Conservation (phyloP, 177 flowering plant species). For the Vitis hybrid region DNA sequence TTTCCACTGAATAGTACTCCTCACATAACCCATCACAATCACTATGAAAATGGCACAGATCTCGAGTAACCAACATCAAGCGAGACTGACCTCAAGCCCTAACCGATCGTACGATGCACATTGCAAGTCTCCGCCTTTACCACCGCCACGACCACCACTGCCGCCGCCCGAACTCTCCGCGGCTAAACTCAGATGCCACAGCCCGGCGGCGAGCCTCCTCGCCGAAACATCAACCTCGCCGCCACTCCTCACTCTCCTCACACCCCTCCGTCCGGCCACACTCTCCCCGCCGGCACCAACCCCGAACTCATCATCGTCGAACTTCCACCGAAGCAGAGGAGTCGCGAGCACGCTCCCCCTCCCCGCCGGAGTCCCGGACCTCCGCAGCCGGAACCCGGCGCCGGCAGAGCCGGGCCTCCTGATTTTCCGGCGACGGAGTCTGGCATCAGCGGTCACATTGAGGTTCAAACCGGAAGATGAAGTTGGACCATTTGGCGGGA, state of each 20-base stretch:
- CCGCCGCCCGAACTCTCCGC: slow-evolving; percentile 29
- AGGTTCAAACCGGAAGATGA: too few species aligned
- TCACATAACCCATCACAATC: too few species aligned
- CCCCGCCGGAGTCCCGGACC: slow-evolving; percentile 26
- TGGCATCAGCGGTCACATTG: not conserved
- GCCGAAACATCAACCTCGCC: slow-evolving; percentile 41
- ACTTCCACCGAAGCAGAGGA: slow-evolving; percentile 80
- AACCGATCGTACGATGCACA: too few species aligned
- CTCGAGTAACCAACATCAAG: too few species aligned
- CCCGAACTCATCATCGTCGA: slow-evolving; percentile 34
- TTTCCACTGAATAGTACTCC: too few species aligned
- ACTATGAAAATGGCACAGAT: too few species aligned
- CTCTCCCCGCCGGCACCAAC: slow-evolving; percentile 1
- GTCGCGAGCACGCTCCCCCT: slow-evolving; percentile 69
- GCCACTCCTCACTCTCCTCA: slow-evolving; percentile 19
- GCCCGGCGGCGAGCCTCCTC: slow-evolving; percentile 68
- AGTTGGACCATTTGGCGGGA: not conserved
- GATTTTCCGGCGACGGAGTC: slow-evolving; percentile 24
- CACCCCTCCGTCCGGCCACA: slow-evolving; percentile 17
- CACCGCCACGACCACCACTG: slow-evolving; percentile 21
- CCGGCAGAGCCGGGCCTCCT: slow-evolving; percentile 21
- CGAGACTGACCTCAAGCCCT: too few species aligned
- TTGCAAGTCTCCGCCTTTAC: slow-evolving; percentile 3
- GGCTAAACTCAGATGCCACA: slow-evolving; percentile 38
- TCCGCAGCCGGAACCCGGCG: slow-evolving; percentile 28